Conservation (phyloP, 169 alveolate species). For the Plasmodium malariae region DNA sequence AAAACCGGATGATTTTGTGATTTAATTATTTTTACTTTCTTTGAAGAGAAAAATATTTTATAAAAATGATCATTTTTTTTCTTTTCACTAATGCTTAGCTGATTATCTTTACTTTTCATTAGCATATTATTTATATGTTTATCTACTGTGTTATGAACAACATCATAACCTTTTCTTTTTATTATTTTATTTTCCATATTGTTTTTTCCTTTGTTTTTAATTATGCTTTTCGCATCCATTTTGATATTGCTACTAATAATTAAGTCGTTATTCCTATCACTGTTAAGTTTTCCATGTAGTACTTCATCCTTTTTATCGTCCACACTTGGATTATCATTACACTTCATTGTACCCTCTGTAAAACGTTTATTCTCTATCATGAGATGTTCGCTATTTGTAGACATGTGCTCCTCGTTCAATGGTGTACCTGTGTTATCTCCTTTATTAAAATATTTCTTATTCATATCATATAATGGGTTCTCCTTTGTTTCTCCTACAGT, state of each 20-base stretch:
- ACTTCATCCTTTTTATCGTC: not conserved
- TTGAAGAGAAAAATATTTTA: conserved; percentile 73
- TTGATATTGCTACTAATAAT: no score
- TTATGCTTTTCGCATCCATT: no score
- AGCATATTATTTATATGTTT: conserved; percentile 40
- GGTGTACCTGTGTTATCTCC: no score
- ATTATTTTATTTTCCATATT: not conserved
- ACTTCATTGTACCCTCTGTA: no score
- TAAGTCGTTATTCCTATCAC: no score
- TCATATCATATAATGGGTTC: not conserved
- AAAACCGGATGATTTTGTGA: conserved; percentile 75
- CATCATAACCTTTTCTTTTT: not conserved
- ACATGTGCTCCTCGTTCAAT: no score
- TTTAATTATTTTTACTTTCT: conserved; percentile 74
- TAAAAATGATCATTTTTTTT: conserved; percentile 68
- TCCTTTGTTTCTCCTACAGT: no score
- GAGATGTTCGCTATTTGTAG: no score
- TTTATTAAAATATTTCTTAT: not conserved
- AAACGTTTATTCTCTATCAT: no score
- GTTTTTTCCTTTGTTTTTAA: not conserved
- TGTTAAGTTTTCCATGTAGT: no score
- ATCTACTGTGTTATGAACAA: conserved; percentile 18
- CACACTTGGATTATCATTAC: no score
- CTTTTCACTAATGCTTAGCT: conserved; percentile 39
- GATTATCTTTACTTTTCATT: not conserved